A percentile compares a stretch with the other conserved stretches of the same genome.
Evolutionary conservation across 2,329 filamentous ascomycete genomes (phyloP).

Genomic region (Atkinsonella texensis): DNA sequence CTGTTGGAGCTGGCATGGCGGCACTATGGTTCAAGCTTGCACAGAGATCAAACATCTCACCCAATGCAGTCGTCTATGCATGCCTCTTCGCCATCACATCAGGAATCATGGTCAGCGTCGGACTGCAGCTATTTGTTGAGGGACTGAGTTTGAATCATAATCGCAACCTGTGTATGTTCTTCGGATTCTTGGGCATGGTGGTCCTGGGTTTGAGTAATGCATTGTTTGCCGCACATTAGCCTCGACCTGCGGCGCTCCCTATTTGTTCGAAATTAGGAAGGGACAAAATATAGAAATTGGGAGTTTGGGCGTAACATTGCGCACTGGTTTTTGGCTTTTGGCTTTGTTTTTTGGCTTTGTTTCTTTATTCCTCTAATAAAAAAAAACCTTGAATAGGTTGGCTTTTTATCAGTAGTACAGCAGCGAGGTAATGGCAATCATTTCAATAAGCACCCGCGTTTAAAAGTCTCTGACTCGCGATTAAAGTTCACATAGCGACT

Average conservation of each 20-base stretch:
- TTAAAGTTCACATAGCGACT: no score
- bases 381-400: no score
- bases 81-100: conserved; percentile 80
- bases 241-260: not conserved
- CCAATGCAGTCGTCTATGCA: conserved; percentile 53
- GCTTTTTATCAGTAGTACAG: no score
- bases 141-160: conserved; percentile 72
- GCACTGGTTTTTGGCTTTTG: no score
- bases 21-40: conserved; percentile 76
- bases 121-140: conserved; percentile 79
- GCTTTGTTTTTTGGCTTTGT: no score
- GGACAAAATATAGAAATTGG: no score
- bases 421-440: no score
- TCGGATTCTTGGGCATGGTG: conserved; percentile 78
- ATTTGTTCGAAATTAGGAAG: no score
- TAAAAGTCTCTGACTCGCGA: no score
- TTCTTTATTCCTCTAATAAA: no score
- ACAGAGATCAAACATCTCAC: conserved; percentile 33
- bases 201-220: conserved; percentile 77
- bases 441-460: no score
- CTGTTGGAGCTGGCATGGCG: conserved; percentile 72
- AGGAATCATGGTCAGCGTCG: conserved; percentile 93
- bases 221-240: conserved; percentile 49
- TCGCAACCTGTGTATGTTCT: conserved; percentile 62
- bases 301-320: no score